A percentile compares a stretch with the other conserved stretches of the same genome.
These are phyloP conservation scores for Symbiodinium natans DNA, from an alignment of 73 alveolate species.

Conservation along the genomic window DNA sequence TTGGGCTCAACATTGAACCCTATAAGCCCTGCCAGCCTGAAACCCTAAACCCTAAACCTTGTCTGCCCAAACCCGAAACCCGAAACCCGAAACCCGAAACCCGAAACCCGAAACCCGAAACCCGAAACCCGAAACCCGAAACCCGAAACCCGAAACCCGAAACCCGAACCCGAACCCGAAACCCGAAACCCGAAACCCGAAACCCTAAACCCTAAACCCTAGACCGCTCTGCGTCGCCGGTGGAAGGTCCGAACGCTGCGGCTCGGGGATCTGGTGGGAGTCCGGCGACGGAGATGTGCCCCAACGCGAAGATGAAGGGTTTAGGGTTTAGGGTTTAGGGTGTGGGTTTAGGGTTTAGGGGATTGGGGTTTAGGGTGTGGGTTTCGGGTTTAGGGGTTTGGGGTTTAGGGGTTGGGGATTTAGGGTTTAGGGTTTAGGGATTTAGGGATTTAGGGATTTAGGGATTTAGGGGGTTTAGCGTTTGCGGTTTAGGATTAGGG, in stretches of 20 bases:
- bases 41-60: too few species aligned
- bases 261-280: slow-evolving; percentile 90
- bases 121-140: too few species aligned
- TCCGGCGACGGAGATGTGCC: slow-evolving; percentile 86
- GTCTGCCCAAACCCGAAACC: too few species aligned
- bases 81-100: too few species aligned
- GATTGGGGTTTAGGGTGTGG: not conserved
- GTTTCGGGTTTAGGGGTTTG: not conserved
- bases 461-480: too few species aligned
- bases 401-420: not conserved
- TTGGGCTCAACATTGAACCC: not conserved
- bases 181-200: too few species aligned
- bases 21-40: not conserved
- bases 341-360: too few species aligned
- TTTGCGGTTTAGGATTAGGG: too few species aligned
- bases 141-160: not conserved
- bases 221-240: not conserved
- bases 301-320: not conserved
- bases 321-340: too few species aligned
- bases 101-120: too few species aligned
- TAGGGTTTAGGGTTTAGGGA: not conserved
- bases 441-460: not conserved
- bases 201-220: not conserved
- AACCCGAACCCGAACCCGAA: not conserved
- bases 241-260: slow-evolving; percentile 50